Base-by-base conservation (phyloP, 2,329 filamentous ascomycete species). In the Colletotrichum cereale region DNA sequence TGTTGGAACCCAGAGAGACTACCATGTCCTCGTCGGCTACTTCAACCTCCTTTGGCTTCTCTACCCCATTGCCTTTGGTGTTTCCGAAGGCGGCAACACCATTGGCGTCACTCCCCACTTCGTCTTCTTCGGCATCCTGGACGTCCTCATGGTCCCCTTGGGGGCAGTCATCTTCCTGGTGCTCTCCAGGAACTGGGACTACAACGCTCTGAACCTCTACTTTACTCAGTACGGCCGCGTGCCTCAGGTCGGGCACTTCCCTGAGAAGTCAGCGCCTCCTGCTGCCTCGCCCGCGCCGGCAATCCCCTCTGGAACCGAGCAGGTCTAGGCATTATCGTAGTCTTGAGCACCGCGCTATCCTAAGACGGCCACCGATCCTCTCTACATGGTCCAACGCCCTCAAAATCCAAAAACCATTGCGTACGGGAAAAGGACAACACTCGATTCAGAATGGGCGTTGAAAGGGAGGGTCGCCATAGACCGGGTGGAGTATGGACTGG, bases 201-300 rank as follows among this genome's bases (percentile, higher is more conserved):
- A 87, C 72, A 79, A 79, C 72, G 77, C 79, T 42, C 78, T 89
- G 70, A 87, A 86, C 78, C 76, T 89, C 50, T 82, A 83, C 69
- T 89, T 89, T 74, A 89, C 86, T 29, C 86, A 88, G 77, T 87
- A 87, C 75, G 86, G 86, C 62, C 84, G 86, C 24, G 85, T 88
- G 29, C 75, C 77, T n/a, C 75, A 81, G n/a, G 75, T 75, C 11
- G 83, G 83, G n/a, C 77, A 79, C 55, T 86, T 81, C 78, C 85
- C 84, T 57, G 86, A 87, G 79, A 87, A 87, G 80, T 73, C 76
- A 48, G 68, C 76, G 0, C 64, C 61, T 62, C 16, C 79, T 6
- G 73, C 77, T 6, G 73, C 77, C 36, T 72, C 77, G 26, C 73
- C 76, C 10, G 55, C 75, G 4, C 71, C 75, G 6, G 73, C 77